Evolutionary conservation across 2,329 filamentous ascomycete species (phyloP).

Genomic region (Venturia carpophila): DNA sequence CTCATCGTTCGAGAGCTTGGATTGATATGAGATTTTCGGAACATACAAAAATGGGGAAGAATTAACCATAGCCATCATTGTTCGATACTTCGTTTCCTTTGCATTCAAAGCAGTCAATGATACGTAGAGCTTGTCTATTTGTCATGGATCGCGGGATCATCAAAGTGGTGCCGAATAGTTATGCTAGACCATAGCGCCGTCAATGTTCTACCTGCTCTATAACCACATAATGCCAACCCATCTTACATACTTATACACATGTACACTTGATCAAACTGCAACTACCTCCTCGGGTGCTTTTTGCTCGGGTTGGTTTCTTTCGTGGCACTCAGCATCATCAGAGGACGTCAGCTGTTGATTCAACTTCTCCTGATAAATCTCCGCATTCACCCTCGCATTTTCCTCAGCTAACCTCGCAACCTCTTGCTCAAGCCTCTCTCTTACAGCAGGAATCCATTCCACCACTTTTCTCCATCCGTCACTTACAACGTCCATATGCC

Average conservation of each 20-base stretch:
- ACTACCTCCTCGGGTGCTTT: too few relatives aligned
- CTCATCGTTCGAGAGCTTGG: too few relatives aligned
- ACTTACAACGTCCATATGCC: conserved; percentile 30
- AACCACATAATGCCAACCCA: neutral
- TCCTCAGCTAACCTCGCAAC: conserved; percentile 19
- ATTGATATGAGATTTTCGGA: too few relatives aligned
- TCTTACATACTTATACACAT: neutral
- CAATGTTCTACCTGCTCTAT: neutral
- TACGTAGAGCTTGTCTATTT: neutral
- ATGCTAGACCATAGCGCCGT: neutral
- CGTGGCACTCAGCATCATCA: too few relatives aligned
- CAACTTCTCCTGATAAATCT: conserved; percentile 1
- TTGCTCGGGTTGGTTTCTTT: too few relatives aligned
- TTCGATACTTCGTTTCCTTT: too few relatives aligned
- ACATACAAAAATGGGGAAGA: neutral
- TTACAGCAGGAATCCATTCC: conserved; percentile 28
- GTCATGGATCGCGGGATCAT: neutral
- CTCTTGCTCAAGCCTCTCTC: conserved; percentile 26
- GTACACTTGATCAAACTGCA: too few relatives aligned
- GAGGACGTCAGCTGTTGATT: too few relatives aligned
- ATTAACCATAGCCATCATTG: too few relatives aligned
- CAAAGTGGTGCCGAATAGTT: neutral
- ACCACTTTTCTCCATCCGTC: conserved; percentile 28
- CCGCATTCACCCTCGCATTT: neutral
- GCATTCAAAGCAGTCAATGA: too few relatives aligned